phyloP scores from a whole-genome alignment of 345 rosid species.

The Rhizophora mangle region DNA sequence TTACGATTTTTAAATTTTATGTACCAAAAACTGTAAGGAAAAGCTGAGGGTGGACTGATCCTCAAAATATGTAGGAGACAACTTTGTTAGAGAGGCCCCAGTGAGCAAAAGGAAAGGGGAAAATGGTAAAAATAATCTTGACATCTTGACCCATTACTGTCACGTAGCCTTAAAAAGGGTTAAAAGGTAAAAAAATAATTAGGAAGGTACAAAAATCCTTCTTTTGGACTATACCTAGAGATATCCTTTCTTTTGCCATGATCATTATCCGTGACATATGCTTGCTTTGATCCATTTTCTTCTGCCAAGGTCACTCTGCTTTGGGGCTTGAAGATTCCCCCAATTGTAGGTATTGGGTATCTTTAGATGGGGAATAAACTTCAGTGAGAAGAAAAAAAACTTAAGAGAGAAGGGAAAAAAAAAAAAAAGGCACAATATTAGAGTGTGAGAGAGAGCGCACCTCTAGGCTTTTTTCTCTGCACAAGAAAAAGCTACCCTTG shows the following conservation, averaged over 20 bases:
- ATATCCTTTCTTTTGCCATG: slow-evolving; percentile 13
- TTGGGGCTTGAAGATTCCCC: slow-evolving; percentile 44
- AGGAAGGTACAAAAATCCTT: slow-evolving; percentile 34
- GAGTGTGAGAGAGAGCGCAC: slow-evolving; percentile 5
- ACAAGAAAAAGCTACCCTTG: slow-evolving; percentile 33
- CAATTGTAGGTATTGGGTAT: slow-evolving; percentile 39
- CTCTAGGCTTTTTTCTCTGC: slow-evolving; percentile 43
- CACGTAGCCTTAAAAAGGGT: slow-evolving; percentile 14
- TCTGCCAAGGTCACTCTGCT: slow-evolving; percentile 35
- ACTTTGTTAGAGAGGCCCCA: slow-evolving; percentile 58
- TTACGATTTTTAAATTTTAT: slow-evolving; percentile 4
- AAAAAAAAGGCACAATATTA: not conserved
- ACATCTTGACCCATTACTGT: slow-evolving; percentile 22
- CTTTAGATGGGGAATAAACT: slow-evolving; percentile 22
- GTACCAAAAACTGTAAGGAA: slow-evolving; percentile 14
- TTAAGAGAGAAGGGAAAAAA: slow-evolving; percentile 36
- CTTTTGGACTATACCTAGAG: slow-evolving; percentile 40
- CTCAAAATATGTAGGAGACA: slow-evolving; percentile 43
- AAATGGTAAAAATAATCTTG: slow-evolving; percentile 18
- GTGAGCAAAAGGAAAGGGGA: slow-evolving; percentile 24
- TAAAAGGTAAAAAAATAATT: slow-evolving; percentile 20
- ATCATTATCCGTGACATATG: slow-evolving; percentile 31
- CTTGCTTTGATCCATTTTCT: slow-evolving; percentile 24
- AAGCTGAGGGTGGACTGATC: slow-evolving; percentile 28
- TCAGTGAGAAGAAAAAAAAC: slow-evolving; percentile 21